Evolutionary conservation across 2,329 filamentous ascomycete species (phyloP), one percentile per base, ranked within the genome.

Genomic region (Ilyonectria mors-panacis): DNA sequence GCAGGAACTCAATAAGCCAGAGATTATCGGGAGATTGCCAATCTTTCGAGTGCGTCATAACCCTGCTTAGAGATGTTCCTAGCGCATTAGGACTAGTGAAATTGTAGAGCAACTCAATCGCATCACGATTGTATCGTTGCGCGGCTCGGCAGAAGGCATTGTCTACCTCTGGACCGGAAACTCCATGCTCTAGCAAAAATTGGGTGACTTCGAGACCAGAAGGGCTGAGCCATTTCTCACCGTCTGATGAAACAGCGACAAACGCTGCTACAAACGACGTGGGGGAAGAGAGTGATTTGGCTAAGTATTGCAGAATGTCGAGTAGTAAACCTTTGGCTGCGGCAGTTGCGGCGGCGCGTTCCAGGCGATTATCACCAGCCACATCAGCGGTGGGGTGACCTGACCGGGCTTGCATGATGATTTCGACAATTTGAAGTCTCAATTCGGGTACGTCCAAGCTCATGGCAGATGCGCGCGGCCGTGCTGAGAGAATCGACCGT

Each of bases 121-220:
- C 65, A 13, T 61, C 44, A 8, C 39, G 59, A 13, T 65, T 44
- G 28, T 26, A 42, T 15, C 44, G n/a, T n/a, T 17, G 48, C 2
- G 62, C 45, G 6, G 65, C 65, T 45, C 23, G 35, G 17, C 51
- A 68, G 45, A 68, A 62, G 6, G 61, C 65, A n/a, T 61, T 37
- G 45, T 65, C 53, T 9, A 68, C 57, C 6, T 30, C 33, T 23
- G 37, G 42, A 23, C 65, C 65, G 3, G 55, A 58, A 26, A 57
- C 61, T 15, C 61, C 65, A 13, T 33, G 35, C 10, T 50, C 44
- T 8, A 68, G 57, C 1, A 68, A n/a, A 17, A 53, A 15, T 7
- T 68, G 19, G 2, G 59, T 45, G 37, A 68, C 45, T 2, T 10
- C 26, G 23, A 68, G 65, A 4, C 65, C 65, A 8, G 45, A 26